A percentile compares a stretch with the other conserved stretches of the same genome.
These are phyloP conservation scores for Millerozyma acaciae DNA, from an alignment of 805 yeast genomes.

Conservation along the genomic window DNA sequence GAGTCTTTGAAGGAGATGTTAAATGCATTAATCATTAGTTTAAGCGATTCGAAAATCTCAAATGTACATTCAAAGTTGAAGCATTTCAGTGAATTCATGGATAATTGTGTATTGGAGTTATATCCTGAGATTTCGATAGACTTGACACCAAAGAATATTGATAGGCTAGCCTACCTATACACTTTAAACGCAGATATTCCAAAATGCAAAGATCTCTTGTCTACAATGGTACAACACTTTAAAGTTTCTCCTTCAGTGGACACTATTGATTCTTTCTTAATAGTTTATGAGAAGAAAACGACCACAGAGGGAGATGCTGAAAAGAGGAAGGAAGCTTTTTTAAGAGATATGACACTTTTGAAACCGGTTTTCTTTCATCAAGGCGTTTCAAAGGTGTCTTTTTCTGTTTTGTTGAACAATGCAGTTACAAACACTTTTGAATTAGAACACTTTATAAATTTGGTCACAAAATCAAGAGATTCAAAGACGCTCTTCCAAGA, in stretches of 20 bases:
- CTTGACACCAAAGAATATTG: conserved; percentile 17
- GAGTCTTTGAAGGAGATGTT: conserved; percentile 11
- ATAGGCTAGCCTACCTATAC: conserved; percentile 20
- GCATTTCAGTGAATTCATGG: conserved; percentile 10
- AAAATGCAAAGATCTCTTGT: conserved; percentile 11
- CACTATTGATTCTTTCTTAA: conserved; percentile 18
- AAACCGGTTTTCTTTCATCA: conserved; percentile 28
- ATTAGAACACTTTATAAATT: conserved; percentile 23
- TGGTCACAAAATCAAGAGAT: conserved; percentile 11
- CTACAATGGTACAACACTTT: conserved; percentile 10
- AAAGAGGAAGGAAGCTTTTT: conserved; percentile 7
- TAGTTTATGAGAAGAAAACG: conserved; percentile 10
- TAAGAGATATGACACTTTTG: conserved; percentile 19
- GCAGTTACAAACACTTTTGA: conserved; percentile 21
- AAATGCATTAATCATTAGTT: conserved; percentile 10
- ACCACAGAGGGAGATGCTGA: conserved; percentile 5
- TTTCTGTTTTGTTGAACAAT: conserved; percentile 19
- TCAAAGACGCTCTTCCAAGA: too few relatives aligned
- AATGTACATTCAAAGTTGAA: conserved; percentile 8
- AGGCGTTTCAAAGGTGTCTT: conserved; percentile 13
- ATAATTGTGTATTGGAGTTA: conserved; percentile 6
- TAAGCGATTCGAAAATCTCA: conserved; percentile 10
- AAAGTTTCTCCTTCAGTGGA: conserved; percentile 19
- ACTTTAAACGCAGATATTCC: conserved; percentile 13
- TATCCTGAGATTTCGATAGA: conserved; percentile 12